A percentile compares a stretch with the other conserved stretches of the same genome.
phyloP scores from a whole-genome alignment of 2,329 filamentous ascomycete genomes.

The Fusarium avenaceum region DNA sequence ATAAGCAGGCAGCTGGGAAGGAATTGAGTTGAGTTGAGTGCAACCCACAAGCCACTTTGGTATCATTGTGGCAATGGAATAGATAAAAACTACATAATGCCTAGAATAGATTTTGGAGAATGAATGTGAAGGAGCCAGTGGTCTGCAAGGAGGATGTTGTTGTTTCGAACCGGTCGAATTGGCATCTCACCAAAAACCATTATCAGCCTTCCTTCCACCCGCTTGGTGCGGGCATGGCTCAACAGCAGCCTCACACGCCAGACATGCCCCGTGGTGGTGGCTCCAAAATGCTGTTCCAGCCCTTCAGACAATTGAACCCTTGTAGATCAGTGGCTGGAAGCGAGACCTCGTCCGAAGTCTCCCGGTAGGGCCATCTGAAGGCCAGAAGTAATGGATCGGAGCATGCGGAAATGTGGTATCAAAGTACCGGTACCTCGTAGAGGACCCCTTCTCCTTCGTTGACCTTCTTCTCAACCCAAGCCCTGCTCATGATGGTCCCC shows the following conservation, averaged over 20 bases:
- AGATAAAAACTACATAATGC: slow-evolving; percentile 23
- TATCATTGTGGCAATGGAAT: slow-evolving; percentile 41
- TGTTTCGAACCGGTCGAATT: slow-evolving; percentile 41
- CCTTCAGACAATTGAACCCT: slow-evolving; percentile 24
- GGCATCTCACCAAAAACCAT: slow-evolving; percentile 45
- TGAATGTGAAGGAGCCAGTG: slow-evolving; percentile 15
- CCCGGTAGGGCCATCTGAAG: slow-evolving; percentile 34
- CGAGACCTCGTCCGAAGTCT: slow-evolving; percentile 45
- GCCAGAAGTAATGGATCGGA: slow-evolving; percentile 12
- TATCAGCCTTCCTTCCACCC: slow-evolving; percentile 47
- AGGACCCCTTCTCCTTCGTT: slow-evolving; percentile 43
- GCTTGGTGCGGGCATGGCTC: slow-evolving; percentile 43
- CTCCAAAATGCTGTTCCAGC: slow-evolving; percentile 32
- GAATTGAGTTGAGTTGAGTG: slow-evolving; percentile 41
- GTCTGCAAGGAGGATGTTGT: slow-evolving; percentile 33
- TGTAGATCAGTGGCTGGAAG: slow-evolving; percentile 17
- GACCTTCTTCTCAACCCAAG: slow-evolving; percentile 40
- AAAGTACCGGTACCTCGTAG: slow-evolving; percentile 45
- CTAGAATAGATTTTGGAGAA: slow-evolving; percentile 23
- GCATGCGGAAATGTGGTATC: slow-evolving; percentile 2
- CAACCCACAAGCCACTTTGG: slow-evolving; percentile 29
- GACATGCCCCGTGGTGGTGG: slow-evolving; percentile 12
- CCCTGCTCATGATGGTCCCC: slow-evolving; percentile 40
- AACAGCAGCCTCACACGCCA: slow-evolving; percentile 47
- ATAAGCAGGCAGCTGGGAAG: slow-evolving; percentile 31